phyloP scores from a whole-genome alignment of 2,329 filamentous ascomycete genomes.

The Beauveria bassiana region DNA sequence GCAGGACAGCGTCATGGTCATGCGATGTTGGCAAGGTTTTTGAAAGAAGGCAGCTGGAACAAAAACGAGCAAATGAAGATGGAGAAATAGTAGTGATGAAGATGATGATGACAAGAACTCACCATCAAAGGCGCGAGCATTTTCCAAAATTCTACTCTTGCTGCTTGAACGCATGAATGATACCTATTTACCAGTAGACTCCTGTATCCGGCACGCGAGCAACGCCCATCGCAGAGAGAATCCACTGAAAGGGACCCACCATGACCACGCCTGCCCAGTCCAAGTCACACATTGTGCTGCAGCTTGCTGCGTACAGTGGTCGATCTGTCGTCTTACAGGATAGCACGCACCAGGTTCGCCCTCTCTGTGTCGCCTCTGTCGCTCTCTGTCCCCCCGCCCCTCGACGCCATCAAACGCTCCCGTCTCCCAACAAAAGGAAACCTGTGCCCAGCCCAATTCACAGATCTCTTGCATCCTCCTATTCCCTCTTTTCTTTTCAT shows the following conservation, averaged over 20 bases:
- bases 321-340: not conserved
- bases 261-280: not conserved
- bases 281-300: not conserved
- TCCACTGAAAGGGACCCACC: not conserved
- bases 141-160: not conserved
- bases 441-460: not conserved
- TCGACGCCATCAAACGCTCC: constrained; percentile 1
- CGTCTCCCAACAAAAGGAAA: constrained; percentile 12
- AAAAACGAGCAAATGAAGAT: too few species aligned
- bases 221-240: not conserved
- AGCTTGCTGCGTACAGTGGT: not conserved
- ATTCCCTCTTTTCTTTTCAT: not conserved
- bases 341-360: not conserved
- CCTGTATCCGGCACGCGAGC: constrained; percentile 12
- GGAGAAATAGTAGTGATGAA: too few species aligned
- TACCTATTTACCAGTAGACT: too few species aligned
- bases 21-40: not conserved
- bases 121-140: too few species aligned
- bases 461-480: not conserved
- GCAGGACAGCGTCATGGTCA: constrained; percentile 1
- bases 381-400: not conserved
- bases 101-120: too few species aligned
- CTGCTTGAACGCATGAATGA: not conserved
- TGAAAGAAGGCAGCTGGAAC: too few species aligned
- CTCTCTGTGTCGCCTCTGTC: not conserved